These are phyloP conservation scores for Solanum dulcamara DNA, from an alignment of 257 asterid genomes.

Conservation along the genomic window DNA sequence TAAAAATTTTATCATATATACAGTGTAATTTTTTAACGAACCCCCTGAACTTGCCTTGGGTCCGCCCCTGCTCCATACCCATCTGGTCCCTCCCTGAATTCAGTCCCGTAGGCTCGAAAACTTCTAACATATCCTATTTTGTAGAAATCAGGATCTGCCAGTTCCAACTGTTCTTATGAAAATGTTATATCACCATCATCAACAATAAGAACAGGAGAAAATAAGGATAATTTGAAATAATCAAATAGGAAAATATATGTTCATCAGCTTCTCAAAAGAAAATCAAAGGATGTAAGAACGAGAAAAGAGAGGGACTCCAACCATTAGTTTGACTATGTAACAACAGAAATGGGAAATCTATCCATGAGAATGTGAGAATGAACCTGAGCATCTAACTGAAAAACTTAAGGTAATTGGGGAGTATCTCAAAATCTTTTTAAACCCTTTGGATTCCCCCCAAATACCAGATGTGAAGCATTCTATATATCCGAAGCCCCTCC, in stretches of 20 bases:
- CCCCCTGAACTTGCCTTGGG: too few species aligned
- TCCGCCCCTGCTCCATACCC: constrained; percentile 99
- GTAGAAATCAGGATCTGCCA: constrained; percentile 92
- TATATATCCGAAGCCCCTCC: background rate
- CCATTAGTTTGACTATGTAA: background rate
- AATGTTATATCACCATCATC: constrained; percentile 1
- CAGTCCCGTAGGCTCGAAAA: constrained; percentile 90
- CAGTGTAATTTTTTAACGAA: too few species aligned
- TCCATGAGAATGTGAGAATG: background rate
- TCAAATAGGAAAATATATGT: background rate
- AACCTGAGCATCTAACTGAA: background rate
- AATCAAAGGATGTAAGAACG: background rate
- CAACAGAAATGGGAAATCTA: background rate
- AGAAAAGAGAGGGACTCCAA: background rate
- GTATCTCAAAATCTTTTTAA: background rate
- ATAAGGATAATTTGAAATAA: background rate
- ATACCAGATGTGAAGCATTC: background rate
- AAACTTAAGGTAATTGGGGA: background rate
- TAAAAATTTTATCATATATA: too few species aligned
- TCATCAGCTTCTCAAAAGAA: background rate
- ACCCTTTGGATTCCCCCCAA: background rate
- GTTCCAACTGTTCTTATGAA: constrained; percentile 49
- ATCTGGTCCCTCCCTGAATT: constrained; percentile 93
- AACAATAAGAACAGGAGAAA: background rate
- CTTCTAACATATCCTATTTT: constrained; percentile 86